A percentile compares a stretch with the other conserved stretches of the same genome.
phyloP scores from a whole-genome alignment of 83 land plant species.

The Picea engelmannii region DNA sequence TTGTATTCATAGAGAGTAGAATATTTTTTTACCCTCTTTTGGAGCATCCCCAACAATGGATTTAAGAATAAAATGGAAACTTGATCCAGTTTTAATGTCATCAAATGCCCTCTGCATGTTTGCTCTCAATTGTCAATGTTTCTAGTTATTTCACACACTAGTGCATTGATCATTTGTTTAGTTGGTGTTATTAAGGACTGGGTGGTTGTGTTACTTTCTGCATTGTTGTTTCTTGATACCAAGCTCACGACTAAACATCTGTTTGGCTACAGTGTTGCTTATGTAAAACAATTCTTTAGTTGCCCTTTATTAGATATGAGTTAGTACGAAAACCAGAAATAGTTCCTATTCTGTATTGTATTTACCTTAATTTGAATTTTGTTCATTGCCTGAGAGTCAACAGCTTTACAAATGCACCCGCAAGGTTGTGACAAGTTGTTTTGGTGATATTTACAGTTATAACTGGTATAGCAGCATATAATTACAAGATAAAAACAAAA shows the following conservation, averaged over 20 bases:
- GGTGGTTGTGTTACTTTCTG: conserved; percentile 91
- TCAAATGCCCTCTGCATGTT: conserved; percentile 93
- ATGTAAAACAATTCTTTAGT: not conserved
- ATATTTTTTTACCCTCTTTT: too few species aligned
- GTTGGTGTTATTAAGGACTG: conserved; percentile 99
- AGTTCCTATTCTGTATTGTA: too few species aligned
- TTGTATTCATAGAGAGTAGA: too few species aligned
- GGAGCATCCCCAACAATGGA: too few species aligned
- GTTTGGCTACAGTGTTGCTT: conserved; percentile 71
- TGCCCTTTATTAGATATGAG: not conserved
- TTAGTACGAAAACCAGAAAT: too few species aligned
- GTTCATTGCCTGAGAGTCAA: too few species aligned
- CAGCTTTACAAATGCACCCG: too few species aligned
- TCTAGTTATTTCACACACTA: conserved; percentile 90
- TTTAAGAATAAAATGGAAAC: conserved; percentile 46
- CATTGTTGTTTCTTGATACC: conserved; percentile 82
- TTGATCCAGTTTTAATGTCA: conserved; percentile 66
- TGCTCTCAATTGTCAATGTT: conserved; percentile 95
- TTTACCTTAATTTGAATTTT: too few species aligned
- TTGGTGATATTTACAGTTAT: too few species aligned
- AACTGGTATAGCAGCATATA: too few species aligned
- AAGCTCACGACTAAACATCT: conserved; percentile 82
- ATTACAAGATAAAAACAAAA: too few species aligned
- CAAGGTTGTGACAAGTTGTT: too few species aligned
- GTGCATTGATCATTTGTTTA: conserved; percentile 95